Evolutionary conservation across 202 grass and related monocot species (phyloP), one percentile per base, ranked within the genome.

Genomic region (Panicum virgatum): DNA sequence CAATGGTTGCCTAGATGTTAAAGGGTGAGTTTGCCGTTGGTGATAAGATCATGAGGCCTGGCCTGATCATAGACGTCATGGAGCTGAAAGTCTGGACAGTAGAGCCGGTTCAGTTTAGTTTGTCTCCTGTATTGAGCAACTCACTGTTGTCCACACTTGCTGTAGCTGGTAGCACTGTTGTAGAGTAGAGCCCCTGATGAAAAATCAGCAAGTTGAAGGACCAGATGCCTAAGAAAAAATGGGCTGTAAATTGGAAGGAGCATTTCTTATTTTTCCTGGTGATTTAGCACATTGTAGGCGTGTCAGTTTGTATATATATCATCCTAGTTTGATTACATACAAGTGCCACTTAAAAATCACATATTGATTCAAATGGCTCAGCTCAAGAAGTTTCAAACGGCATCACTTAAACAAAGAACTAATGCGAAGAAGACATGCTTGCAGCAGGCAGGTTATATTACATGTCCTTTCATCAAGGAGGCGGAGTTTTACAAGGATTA

Each of bases 21-120:
- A 89, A 66, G 3, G 88, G 89, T 7, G 80, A 91, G 34, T 87
- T 43, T n/a, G 2, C 42, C 5, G 40, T 86, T 12, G 39, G 75
- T 8, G 73, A 72, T 65, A 69, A 72, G 81, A 90, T 97, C 87
- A 94, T 72, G 77, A 94, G 89, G 76, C 92, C 94, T 1, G 87
- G 91, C 58, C 76, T 94, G 65, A 97, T 97, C 82, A 80, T 92
- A 75, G 94, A 97, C 37, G 82, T 94, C 66, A 97, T 85, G 85
- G 89, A 94, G 59, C 85, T 94, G 8, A 94, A 94, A 89, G 69
- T 94, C 26, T 84, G 87, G 73, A 63, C 74, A 16, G 11, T 54
- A 3, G 87, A 84, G 37, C 82, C 92, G 2, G 9, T 45, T n/a
- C 66, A 85, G 65, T 43, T 32, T 9, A 83, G 26, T 69, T 12